Base-by-base conservation (phyloP, 2,329 filamentous ascomycete genomes). In the Daldinia eschscholtzii region DNA sequence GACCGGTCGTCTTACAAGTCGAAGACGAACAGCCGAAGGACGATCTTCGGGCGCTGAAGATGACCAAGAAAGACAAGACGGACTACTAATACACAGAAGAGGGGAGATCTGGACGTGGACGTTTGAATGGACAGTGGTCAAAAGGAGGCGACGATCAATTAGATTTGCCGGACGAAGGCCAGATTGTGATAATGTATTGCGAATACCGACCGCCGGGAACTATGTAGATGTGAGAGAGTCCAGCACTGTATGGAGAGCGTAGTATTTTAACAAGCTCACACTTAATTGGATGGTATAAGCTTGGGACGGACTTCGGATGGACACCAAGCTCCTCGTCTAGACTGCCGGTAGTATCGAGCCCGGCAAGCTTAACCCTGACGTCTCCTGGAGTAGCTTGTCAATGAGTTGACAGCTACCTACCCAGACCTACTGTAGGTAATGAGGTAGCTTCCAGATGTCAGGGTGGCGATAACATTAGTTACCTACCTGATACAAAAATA, bases 81-180 rank as follows among this genome's bases (percentile, higher is more conserved):
- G 26, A 7, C 28, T 37, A 37, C 26, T 37, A 30, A 58, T 33
- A 46, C 13, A 57, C 13, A 28, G 9, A 55, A 64, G 44, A 41
- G 61, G 56, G 62, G 63, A 66, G 65, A 65, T 61, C 39, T 63
- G 26, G 55, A 55, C 28, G 41, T 63, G 26, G 55, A 48, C 28
- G 41, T 37, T 58, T 68, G 59, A 64, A 44, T 64, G 59, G 55
- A 30, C 33, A 64, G 55, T 69, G 60, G 65, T 58, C 35, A 56
- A 65, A 64, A 53, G 56, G 41, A 64, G 61, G 48, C 35, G 69
- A 69, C 53, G 66, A 71, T 71, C 69, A 71, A 67, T 69, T 56
- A 65, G 62, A 66, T 67, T 69, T 71, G 66, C 69, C 69, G 69
- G 66, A 59, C 62, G 69, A 67, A 66, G 64, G 48, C 46, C 28